Evolutionary conservation across 2,329 filamentous ascomycete genomes (phyloP), one percentile per base, ranked within the genome.

Genomic region (Exophiala sideris): DNA sequence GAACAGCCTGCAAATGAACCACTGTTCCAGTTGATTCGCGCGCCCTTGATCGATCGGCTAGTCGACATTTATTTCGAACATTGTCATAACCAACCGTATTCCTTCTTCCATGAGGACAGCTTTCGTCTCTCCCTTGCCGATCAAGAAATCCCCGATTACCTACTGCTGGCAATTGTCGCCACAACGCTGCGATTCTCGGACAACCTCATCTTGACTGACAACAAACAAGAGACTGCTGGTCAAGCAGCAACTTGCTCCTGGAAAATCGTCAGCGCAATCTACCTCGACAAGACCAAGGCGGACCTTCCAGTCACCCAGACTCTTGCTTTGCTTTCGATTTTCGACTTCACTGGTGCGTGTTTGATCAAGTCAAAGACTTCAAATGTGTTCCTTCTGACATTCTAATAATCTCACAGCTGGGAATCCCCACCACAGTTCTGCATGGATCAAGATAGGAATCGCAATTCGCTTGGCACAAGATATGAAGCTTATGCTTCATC

Each of bases 381-480:
- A 12, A 16, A 16, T 41, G 16, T 7, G 21, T 24, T 32, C 12
- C 11, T 18, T 35, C 35, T 41, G 14, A 50, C 33, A 4, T 11
- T 29, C 35, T 24, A 3, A 46, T 40, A 32, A 45, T 35, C 32
- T 18, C 32, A 11, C 56, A 69, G 68, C 62, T 49, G 67, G 67
- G 4, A 38, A 36, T 32, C 16, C 41, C 9, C 62, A 66, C 50
- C 60, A 63, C 18, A 60, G 64, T 48, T 57, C 65, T 5, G 70
- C 67, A 1, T 74, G 72, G 72, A 60, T 73, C 8, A 73, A 73
- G 34, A 64, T 67, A 11, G 84, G 83, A 3, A 73, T 83, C n/a
- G 74, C 82, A 3, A 74, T 87, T 32, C 78, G 84, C n/a, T 81
- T 87, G 48, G 84, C 83, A 1, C 81, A 86, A 64, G 84, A 84